These are phyloP conservation scores for Dactylellina drechsleri DNA, from an alignment of 2,329 filamentous ascomycete genomes.

Conservation along the genomic window DNA sequence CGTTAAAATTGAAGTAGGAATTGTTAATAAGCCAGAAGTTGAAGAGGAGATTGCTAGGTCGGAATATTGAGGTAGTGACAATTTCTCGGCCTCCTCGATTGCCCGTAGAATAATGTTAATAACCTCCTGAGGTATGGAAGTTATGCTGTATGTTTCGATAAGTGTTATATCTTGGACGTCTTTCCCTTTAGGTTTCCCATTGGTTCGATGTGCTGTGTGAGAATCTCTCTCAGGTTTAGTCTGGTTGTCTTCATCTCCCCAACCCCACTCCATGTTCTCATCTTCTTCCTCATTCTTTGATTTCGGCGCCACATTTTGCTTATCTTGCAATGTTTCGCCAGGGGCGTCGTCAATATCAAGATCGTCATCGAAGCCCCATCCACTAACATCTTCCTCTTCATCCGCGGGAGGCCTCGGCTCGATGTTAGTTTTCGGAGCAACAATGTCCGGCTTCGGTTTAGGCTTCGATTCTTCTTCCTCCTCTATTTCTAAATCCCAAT, in stretches of 20 bases:
- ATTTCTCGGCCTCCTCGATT: constrained; percentile 68
- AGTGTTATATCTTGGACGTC: constrained; percentile 73
- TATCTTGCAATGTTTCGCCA: constrained; percentile 6
- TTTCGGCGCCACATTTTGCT: neutral
- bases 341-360: constrained; percentile 60
- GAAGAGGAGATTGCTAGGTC: constrained; percentile 72
- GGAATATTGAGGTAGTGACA: constrained; percentile 60
- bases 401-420: constrained; percentile 22
- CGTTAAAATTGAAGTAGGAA: constrained; percentile 78
- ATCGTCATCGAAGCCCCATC: constrained; percentile 65
- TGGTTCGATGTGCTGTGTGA: constrained; percentile 56
- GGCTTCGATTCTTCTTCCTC: constrained; percentile 67
- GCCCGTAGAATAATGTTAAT: constrained; percentile 72
- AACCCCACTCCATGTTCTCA: constrained; percentile 69
- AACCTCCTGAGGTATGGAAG: constrained; percentile 83
- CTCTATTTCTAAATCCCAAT: constrained; percentile 85
- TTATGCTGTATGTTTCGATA: constrained; percentile 87
- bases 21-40: constrained; percentile 74
- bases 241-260: constrained; percentile 86
- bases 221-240: constrained; percentile 62
- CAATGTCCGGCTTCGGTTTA: constrained; percentile 41
- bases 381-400: constrained; percentile 64
- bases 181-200: constrained; percentile 53
- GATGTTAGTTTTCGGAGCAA: constrained; percentile 55
- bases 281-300: constrained; percentile 57